Percentiles rank a stretch among this genome's conserved stretches.
phyloP scores from a whole-genome alignment of 192 early-diverging fungal genomes.

The Pilaira anomala region DNA sequence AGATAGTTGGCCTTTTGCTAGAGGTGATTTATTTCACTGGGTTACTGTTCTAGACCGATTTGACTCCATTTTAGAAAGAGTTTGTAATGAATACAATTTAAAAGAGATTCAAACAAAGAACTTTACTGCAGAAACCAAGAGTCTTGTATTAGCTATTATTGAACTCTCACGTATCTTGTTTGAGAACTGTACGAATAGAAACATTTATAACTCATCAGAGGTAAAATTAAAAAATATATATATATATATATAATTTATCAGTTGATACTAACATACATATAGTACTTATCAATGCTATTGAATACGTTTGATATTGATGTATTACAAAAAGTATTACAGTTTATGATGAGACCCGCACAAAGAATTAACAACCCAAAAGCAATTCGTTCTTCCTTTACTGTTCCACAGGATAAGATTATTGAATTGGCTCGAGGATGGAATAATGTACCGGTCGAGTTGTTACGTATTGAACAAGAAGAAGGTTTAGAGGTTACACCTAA shows the following conservation, averaged over 20 bases:
- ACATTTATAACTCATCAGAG: conserved; percentile 90
- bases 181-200: conserved; percentile 94
- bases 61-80: conserved; percentile 72
- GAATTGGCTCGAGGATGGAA: conserved; percentile 65
- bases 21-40: conserved; percentile 96
- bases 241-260: background rate
- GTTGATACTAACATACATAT: conserved; percentile 2
- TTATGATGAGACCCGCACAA: conserved; percentile 87
- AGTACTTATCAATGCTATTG: conserved; percentile 82
- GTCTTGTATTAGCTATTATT: conserved; percentile 63
- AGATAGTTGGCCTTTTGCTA: conserved; percentile 73
- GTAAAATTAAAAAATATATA: conserved; percentile 50
- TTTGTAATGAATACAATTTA: conserved; percentile 63
- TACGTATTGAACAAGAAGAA: conserved; percentile 40
- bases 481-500: conserved; percentile 41
- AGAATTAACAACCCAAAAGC: conserved; percentile 82
- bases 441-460: conserved; percentile 10
- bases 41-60: conserved; percentile 91
- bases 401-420: conserved; percentile 54
- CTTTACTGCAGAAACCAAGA: conserved; percentile 55
- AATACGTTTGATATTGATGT: conserved; percentile 77
- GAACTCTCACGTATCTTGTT: conserved; percentile 76
- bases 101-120: conserved; percentile 58
- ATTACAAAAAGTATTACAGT: conserved; percentile 69
- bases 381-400: conserved; percentile 52